Base-by-base conservation (phyloP, 805 yeast species). In the Barnettozyma sucrosica region DNA sequence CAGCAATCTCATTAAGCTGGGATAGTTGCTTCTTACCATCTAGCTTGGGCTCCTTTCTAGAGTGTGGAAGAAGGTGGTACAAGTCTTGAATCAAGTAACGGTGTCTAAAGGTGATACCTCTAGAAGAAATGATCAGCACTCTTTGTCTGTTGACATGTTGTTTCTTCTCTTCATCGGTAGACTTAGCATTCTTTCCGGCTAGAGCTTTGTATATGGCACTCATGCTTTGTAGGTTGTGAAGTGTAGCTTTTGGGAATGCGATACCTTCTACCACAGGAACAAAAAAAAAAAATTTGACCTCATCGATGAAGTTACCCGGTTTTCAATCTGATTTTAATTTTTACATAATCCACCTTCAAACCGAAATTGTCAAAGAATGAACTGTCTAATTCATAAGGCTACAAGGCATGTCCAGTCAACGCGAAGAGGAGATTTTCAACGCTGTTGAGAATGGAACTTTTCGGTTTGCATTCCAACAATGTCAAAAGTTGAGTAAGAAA, bases 81-180 rank as follows among this genome's bases (percentile, higher is more conserved):
- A 93, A 70, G 69, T 93, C 98, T 56, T 79, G 77, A 53, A 93
- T 88, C 61, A 93, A 71, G 68, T 93, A 98, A 63, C 99, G 89
- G 64, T 93, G 98, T 71, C 99, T 84, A 65, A 73, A 89, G 25
- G 96, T 89, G 48, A 92, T 86, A 56, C 99, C 99, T 66, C 99
- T 80, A 36, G 97, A 89, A 4, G 97, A 85, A 59, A 92, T 85
- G 50, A 93, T 75, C 51, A 93, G 72, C 36, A 90, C 88, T 59
- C 96, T 77, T 67, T 92, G 98, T 66, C 86, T 84, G 68, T 92
- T 92, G 67, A 79, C 78, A 65, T 80, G 85, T 53, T 76, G 74
- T 56, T 75, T 71, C 48, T 75, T 73, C 49, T 69, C 69, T 43
- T 67, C 44, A 33, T 52, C 57, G 8, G 56, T 58, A 18, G 61